Base-by-base conservation (phyloP, 2,329 filamentous ascomycete genomes). In the Aspergillus cejpii region DNA sequence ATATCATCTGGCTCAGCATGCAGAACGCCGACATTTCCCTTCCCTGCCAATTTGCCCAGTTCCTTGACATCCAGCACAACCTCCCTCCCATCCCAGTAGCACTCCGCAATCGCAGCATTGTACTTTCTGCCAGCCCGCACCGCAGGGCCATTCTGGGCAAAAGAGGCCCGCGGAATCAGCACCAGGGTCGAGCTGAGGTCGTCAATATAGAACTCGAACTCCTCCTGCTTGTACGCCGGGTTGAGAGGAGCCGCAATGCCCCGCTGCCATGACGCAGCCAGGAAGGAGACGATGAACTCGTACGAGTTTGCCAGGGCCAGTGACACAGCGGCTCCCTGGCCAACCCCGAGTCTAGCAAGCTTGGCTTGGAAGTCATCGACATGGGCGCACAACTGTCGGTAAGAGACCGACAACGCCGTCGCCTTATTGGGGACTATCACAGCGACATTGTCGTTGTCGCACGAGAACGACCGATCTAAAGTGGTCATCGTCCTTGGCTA, bases 121-220 rank as follows among this genome's bases (percentile, higher is more conserved):
- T 87, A 90, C 71, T 83, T 87, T 57, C 79, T 75, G 6, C 87
- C 87, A 0, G 87, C 87, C 59, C 80, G 78, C 21, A 92, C 85
- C 20, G 84, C 86, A 10, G 85, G 78, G 7, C 80, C 81, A 61
- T 83, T 73, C 54, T 81, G 75, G 8, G 74, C 73, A 57, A 80
- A 85, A 11, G 83, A 79, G 12, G 85, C 87, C 55, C 74, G 75
- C 10, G 87, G 87, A 7, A 94, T 84, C 27, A 94, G 74, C 24
- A 88, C 79, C 47, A 94, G 72, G 26, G 83, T 83, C 4, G 87
- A 91, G 62, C 83, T 86, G 56, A 94, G 75, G 63, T 94, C 87
- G 53, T 89, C 84, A 59, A 94, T 91, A 68, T 92, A 94, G 69
- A 94, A 94, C 65, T 92, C 87, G 64, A 91, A 92, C 66, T 94